Evolutionary conservation across 106 monocot genomes (phyloP), one percentile per base, ranked within the genome.

Genomic region (Gastrodia elata): DNA sequence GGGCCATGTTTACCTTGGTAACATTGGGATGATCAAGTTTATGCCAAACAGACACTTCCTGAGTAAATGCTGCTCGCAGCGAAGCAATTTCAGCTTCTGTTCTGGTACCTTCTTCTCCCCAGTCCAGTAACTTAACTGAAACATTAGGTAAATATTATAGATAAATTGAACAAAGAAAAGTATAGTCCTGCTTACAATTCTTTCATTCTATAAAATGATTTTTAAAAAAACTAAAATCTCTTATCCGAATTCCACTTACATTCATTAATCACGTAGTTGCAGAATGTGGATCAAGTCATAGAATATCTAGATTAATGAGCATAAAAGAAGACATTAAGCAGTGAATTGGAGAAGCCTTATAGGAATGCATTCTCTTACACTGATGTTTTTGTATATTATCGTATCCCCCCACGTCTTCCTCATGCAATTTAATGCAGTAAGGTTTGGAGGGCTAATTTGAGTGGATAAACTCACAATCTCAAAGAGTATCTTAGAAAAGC

Each of bases 21-120:
- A 98, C 97, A 82, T 98, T 98, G 26, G 97, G 93, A 80, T 98
- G 97, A 74, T 98, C 93, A 73, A 94, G 91, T 76, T 94, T 85
- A 84, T 94, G 88, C 94, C 94, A 94, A 59, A 94, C 94, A 70
- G 88, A 79, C 59, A 94, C 94, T 80, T 94, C 91, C 38, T 91
- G 94, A 40, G 84, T 80, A 84, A 94, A 94, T 44, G 86, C 89
- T 36, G 84, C 35, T 28, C 88, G 84, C 27, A 94, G 86, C 64
- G 85, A 80, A 52, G 84, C 55, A 79, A 88, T 73, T 81, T 97
- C 96, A 75, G 84, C 82, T 80, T 97, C 92, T 36, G 88, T 78
- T 37, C 93, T 86, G 49, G 76, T 83, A 49, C 92, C 92, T 71
- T 98, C 93, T 80, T 93, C 88, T 13, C 97, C 97, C 97, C 97